phyloP scores from a whole-genome alignment of 257 asterid species.

The Salvia rosmarinus region DNA sequence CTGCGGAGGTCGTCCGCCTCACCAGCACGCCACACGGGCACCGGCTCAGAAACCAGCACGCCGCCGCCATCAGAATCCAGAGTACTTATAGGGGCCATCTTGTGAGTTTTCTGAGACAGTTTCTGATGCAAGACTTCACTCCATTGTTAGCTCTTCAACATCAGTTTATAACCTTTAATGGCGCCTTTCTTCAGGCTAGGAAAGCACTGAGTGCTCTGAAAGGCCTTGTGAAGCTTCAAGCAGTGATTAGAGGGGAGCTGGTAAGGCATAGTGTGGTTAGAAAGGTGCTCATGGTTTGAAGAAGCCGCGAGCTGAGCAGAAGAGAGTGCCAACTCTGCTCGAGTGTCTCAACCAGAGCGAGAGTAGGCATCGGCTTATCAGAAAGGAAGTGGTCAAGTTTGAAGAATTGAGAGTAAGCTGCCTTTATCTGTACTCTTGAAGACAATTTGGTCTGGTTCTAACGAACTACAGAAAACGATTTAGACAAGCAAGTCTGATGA shows the following conservation, averaged over 20 bases:
- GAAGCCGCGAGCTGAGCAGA: slow-evolving; percentile 38
- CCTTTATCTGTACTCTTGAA: background rate
- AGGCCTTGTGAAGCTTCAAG: slow-evolving; percentile 74
- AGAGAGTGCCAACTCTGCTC: slow-evolving; percentile 39
- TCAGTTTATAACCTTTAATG: too few relatives aligned
- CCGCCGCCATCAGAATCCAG: slow-evolving; percentile 67
- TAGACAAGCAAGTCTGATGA: background rate
- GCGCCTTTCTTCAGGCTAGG: slow-evolving; percentile 67
- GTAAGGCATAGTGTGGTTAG: slow-evolving; percentile 41
- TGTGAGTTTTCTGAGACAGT: too few relatives aligned
- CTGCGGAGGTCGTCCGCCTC: slow-evolving; percentile 84
- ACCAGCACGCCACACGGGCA: slow-evolving; percentile 47
- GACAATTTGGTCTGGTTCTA: background rate
- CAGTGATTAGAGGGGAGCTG: slow-evolving; percentile 66
- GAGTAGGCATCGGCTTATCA: slow-evolving; percentile 48
- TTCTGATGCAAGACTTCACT: background rate
- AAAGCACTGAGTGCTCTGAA: slow-evolving; percentile 67
- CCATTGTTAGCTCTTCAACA: slow-evolving; percentile 48
- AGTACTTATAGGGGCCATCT: slow-evolving; percentile 71
- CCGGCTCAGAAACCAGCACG: slow-evolving; percentile 31
- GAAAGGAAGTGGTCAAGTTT: slow-evolving; percentile 40
- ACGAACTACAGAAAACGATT: background rate
- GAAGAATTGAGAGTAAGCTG: slow-evolving; percentile 55
- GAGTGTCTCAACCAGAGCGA: slow-evolving; percentile 48
- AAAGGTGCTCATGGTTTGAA: slow-evolving; percentile 33